Conservation (phyloP, 345 rosid species). For the Erysimum cheiranthoides region DNA sequence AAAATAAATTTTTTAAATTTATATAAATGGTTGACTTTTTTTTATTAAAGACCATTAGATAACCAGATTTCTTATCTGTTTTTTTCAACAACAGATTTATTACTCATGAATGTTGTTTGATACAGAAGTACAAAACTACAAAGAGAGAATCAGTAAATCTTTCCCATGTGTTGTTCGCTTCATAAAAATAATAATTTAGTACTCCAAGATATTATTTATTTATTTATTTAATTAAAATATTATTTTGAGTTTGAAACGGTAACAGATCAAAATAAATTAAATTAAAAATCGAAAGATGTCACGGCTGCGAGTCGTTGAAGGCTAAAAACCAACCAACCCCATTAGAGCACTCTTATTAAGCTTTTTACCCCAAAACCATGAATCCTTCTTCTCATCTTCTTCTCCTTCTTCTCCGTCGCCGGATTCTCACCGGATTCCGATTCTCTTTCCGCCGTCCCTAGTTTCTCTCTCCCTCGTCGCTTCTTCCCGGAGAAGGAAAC, state of each 20-base stretch:
- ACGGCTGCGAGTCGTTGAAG: constrained; percentile 37
- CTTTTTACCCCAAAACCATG: constrained; percentile 34
- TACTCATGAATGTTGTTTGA: not conserved
- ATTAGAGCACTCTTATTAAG: constrained; percentile 9
- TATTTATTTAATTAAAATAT: not conserved
- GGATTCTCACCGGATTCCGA: constrained; percentile 25
- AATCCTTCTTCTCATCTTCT: constrained; percentile 22
- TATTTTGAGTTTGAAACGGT: constrained; percentile 1
- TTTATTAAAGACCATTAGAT: not conserved
- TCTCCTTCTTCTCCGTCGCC: constrained; percentile 7
- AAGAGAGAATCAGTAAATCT: no score
- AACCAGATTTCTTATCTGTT: not conserved
- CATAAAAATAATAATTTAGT: not conserved
- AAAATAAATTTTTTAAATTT: no score
- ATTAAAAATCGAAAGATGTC: constrained; percentile 12
- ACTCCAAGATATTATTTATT: no score
- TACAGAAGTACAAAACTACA: not conserved
- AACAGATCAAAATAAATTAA: not conserved
- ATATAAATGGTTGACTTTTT: no score
- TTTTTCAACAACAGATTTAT: not conserved
- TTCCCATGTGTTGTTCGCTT: not conserved
- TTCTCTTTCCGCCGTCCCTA: constrained; percentile 19
- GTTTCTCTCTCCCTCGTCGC: constrained; percentile 28
- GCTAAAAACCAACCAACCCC: constrained; percentile 35
- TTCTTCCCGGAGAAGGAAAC: constrained; percentile 22